Conservation (phyloP, 768 basidiomycete genomes). For the Phaffia tasmanica region DNA sequence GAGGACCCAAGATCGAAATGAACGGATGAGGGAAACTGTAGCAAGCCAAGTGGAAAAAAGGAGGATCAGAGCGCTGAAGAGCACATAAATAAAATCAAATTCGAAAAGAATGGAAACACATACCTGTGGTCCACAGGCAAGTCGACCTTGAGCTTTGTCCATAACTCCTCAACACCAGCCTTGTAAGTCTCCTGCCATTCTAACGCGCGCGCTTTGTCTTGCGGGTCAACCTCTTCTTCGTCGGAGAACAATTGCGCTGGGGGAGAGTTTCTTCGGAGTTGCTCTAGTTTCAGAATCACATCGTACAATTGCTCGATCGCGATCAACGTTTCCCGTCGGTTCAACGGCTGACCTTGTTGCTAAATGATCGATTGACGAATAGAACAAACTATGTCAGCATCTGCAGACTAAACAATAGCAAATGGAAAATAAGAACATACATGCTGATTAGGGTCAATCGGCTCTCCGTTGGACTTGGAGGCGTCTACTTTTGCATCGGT, state of each 20-base stretch:
- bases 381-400: not conserved
- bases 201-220: slow-evolving; percentile 28
- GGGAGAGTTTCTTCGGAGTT: slow-evolving; percentile 68
- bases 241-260: slow-evolving; percentile 33
- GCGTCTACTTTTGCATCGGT: not conserved
- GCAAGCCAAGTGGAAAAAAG: slow-evolving; percentile 3
- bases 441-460: slow-evolving; percentile 5
- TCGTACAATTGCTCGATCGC: slow-evolving; percentile 80
- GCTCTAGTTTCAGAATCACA: slow-evolving; percentile 68
- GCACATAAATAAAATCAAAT: not conserved
- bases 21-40: slow-evolving; percentile 87
- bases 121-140: slow-evolving; percentile 89
- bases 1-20: slow-evolving; percentile 72
- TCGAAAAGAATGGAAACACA: slow-evolving; percentile 22
- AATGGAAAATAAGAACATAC: not conserved
- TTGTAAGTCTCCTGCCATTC: slow-evolving; percentile 43
- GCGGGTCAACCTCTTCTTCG: slow-evolving; percentile 27
- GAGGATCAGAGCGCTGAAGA: not conserved
- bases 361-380: not conserved
- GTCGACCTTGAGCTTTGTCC: slow-evolving; percentile 71
- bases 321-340: slow-evolving; percentile 62
- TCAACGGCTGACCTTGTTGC: slow-evolving; percentile 42
- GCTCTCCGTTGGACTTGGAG: not conserved
- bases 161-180: slow-evolving; percentile 53
- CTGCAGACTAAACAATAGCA: slow-evolving; percentile 21